Conservation (phyloP, 257 asterid genomes). For the Perilla frutescens region DNA sequence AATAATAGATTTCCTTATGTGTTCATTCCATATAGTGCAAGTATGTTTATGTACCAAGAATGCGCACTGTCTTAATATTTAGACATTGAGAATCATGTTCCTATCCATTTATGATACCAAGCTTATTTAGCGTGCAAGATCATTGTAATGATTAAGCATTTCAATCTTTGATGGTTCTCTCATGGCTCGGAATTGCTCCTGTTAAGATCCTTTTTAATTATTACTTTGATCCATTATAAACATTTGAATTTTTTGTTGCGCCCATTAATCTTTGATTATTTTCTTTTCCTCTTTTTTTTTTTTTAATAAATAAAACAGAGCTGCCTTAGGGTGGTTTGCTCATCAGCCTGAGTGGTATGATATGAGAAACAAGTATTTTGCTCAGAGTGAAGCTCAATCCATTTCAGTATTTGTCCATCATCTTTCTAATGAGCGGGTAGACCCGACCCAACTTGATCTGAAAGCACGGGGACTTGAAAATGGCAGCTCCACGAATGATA, state of each 20-base stretch:
- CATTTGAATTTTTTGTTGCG: not conserved
- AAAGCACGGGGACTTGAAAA: constrained; percentile 62
- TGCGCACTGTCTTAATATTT: not conserved
- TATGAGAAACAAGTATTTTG: constrained; percentile 70
- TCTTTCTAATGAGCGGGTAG: constrained; percentile 73
- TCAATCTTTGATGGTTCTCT: constrained; percentile 14
- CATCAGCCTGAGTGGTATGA: constrained; percentile 93
- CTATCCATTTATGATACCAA: constrained; percentile 2
- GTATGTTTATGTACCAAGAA: not conserved
- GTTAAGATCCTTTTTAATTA: not conserved
- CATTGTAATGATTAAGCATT: constrained; percentile 6
- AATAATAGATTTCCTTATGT: not conserved
- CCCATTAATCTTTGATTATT: not conserved
- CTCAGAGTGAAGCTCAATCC: constrained; percentile 93
- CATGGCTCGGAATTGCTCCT: constrained; percentile 14
- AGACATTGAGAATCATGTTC: constrained; percentile 3
- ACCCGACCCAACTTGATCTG: constrained; percentile 60
- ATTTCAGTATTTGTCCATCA: constrained; percentile 77
- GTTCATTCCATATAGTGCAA: not conserved
- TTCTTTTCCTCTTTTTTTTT: not conserved
- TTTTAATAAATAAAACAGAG: constrained; percentile 53
- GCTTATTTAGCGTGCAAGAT: not conserved
- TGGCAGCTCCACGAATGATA: constrained; percentile 66
- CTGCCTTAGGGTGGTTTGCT: constrained; percentile 95
- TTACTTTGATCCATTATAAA: not conserved